These are phyloP conservation scores for Neofusicoccum parvum DNA, from an alignment of 2,329 filamentous ascomycete species.

Conservation along the genomic window DNA sequence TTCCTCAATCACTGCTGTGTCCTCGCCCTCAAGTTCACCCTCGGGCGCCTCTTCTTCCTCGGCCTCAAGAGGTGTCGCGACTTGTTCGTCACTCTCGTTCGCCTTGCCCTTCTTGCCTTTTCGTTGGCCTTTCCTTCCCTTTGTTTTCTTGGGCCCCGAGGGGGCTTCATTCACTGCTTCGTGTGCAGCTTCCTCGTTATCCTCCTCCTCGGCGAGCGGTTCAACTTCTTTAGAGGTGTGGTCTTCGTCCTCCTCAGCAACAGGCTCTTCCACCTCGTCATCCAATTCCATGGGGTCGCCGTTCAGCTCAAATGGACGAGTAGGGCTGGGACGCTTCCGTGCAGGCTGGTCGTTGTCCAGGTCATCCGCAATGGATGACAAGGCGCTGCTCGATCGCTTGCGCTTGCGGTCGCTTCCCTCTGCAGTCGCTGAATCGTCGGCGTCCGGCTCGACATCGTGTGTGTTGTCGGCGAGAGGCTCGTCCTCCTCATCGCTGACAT, in stretches of 20 bases:
- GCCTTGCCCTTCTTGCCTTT: conserved; percentile 19
- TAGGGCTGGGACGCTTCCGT: conserved; percentile 38
- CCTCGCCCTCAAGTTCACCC: conserved; percentile 48
- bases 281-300: conserved; percentile 35
- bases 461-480: not conserved
- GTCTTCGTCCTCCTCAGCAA: conserved; percentile 4
- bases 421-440: conserved; percentile 2
- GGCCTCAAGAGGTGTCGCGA: conserved; percentile 20
- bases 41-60: conserved; percentile 32
- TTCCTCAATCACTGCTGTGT: conserved; percentile 39
- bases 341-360: conserved; percentile 37
- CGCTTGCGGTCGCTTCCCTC: conserved; percentile 41
- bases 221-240: conserved; percentile 30
- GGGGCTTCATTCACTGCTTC: not conserved
- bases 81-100: conserved; percentile 29
- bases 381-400: conserved; percentile 46
- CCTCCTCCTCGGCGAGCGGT: conserved; percentile 16
- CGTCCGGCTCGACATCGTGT: conserved; percentile 1
- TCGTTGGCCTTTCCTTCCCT: conserved; percentile 19
- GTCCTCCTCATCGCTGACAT: conserved; percentile 19
- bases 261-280: conserved; percentile 23
- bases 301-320: conserved; percentile 30
- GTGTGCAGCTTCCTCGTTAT: conserved; percentile 8
- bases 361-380: conserved; percentile 40
- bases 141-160: not conserved